Conservation (phyloP, 2,329 filamentous ascomycete species). For the Elsinoe ampelina region DNA sequence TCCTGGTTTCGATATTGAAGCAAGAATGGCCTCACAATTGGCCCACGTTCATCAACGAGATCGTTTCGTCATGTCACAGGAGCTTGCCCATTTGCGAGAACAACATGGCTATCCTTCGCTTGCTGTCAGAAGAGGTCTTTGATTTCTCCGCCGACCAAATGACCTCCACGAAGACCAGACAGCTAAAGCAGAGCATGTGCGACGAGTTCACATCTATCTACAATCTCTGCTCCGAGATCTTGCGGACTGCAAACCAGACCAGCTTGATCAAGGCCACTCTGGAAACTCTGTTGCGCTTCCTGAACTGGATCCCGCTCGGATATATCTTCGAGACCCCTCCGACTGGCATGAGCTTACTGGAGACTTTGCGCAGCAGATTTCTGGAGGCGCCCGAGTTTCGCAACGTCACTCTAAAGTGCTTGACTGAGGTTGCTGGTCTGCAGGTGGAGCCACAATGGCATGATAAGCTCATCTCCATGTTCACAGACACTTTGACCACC, state of each 20-base stretch:
- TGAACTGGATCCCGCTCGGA: constrained; percentile 97
- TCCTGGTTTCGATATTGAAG: constrained; percentile 94
- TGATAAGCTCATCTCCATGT: constrained; percentile 95
- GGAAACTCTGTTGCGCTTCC: constrained; percentile 88
- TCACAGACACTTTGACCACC: constrained; percentile 87
- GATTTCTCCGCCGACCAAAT: constrained; percentile 98
- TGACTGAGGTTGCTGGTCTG: constrained; percentile 93
- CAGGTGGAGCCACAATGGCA: constrained; percentile 83
- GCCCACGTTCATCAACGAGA: constrained; percentile 99
- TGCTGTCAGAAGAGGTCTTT: constrained; percentile 96
- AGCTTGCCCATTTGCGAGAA: constrained; percentile 98
- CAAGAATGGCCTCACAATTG: constrained; percentile 99
- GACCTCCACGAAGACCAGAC: constrained; percentile 96
- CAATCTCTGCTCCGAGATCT: constrained; percentile 90
- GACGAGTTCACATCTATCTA: constrained; percentile 98
- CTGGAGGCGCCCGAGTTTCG: constrained; percentile 90
- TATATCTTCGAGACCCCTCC: constrained; percentile 94
- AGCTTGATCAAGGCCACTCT: constrained; percentile 93
- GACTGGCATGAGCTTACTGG: constrained; percentile 59
- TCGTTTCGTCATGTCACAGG: constrained; percentile 90
- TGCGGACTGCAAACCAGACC: constrained; percentile 78
- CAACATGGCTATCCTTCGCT: constrained; percentile 95
- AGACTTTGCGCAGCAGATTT: constrained; percentile 86
- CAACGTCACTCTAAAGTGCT: constrained; percentile 89
- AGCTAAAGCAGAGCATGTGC: constrained; percentile 97